These are phyloP conservation scores for Prunus kanzakura DNA, from an alignment of 306 rosid genomes.

Conservation along the genomic window DNA sequence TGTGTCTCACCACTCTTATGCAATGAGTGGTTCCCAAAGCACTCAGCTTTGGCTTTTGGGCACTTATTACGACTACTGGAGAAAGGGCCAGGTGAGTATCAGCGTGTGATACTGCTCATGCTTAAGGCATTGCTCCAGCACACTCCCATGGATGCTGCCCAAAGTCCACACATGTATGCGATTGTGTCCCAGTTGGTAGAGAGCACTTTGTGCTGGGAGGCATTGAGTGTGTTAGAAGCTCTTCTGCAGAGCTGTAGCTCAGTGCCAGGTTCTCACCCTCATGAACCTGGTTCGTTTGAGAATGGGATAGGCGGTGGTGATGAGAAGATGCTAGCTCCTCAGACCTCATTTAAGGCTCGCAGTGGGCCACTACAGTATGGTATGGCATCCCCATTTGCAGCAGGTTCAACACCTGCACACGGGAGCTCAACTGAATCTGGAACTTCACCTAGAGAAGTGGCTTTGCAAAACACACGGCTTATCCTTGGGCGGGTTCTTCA, in stretches of 20 bases:
- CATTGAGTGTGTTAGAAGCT: slow-evolving; percentile 93
- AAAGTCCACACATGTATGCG: slow-evolving; percentile 97
- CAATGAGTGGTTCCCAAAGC: slow-evolving; percentile 94
- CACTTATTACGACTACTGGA: slow-evolving; percentile 86
- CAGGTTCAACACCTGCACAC: slow-evolving; percentile 35
- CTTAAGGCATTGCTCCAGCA: slow-evolving; percentile 96
- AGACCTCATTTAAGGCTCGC: slow-evolving; percentile 88
- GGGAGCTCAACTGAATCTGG: slow-evolving; percentile 56
- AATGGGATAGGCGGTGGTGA: slow-evolving; percentile 64
- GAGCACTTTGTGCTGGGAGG: slow-evolving; percentile 98
- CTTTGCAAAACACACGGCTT: slow-evolving; percentile 88
- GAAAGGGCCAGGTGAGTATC: slow-evolving; percentile 93
- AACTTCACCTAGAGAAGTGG: slow-evolving; percentile 62
- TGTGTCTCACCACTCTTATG: slow-evolving; percentile 87
- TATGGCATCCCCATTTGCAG: slow-evolving; percentile 43
- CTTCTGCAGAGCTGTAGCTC: slow-evolving; percentile 96
- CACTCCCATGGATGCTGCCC: slow-evolving; percentile 98
- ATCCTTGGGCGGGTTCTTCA: slow-evolving; percentile 87
- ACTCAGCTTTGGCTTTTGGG: slow-evolving; percentile 90
- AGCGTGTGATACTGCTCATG: slow-evolving; percentile 90
- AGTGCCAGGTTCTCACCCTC: slow-evolving; percentile 75
- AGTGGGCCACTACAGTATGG: slow-evolving; percentile 90
- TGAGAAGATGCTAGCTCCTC: slow-evolving; percentile 79
- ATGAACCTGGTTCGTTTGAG: slow-evolving; percentile 63
- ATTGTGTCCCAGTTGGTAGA: slow-evolving; percentile 94